Evolutionary conservation across 2,329 filamentous ascomycete genomes (phyloP).

Genomic region (Epichloe gansuensis): DNA sequence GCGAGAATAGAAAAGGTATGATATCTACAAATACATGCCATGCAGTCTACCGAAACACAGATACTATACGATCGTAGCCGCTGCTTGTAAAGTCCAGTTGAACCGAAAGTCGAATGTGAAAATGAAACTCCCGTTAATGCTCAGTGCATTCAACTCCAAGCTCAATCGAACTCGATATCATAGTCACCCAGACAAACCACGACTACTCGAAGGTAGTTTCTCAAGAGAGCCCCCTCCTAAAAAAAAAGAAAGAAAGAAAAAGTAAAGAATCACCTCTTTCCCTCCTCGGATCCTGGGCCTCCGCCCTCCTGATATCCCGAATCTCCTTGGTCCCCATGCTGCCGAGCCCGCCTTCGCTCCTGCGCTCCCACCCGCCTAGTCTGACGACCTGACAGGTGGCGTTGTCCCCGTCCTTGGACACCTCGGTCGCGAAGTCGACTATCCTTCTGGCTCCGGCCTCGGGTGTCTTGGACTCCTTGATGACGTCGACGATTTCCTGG

Average conservation of each 20-base stretch:
- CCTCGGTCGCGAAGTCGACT: conserved; percentile 80
- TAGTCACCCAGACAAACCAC: no score
- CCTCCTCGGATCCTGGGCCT: conserved; percentile 73
- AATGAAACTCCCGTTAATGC: no score
- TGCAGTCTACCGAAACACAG: no score
- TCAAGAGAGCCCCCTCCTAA: not conserved
- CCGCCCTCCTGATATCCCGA: conserved; percentile 67
- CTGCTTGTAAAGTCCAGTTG: no score
- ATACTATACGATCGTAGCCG: no score
- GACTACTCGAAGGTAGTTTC: not conserved
- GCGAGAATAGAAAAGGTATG: no score
- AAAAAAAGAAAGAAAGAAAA: not conserved
- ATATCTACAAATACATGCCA: no score
- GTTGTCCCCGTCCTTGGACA: conserved; percentile 55
- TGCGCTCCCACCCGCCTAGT: conserved; percentile 57
- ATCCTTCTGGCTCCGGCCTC: conserved; percentile 72
- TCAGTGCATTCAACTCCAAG: no score
- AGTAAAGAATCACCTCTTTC: conserved; percentile 31
- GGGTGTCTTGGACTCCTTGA: conserved; percentile 87
- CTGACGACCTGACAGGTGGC: conserved; percentile 56
- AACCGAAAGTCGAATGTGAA: no score
- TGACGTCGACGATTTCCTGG: conserved; percentile 90
- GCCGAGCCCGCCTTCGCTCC: conserved; percentile 75
- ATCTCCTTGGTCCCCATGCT: conserved; percentile 88
- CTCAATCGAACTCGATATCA: no score